These are phyloP conservation scores for Coemansia aciculifera DNA, from an alignment of 192 early-diverging fungal genomes.

Conservation along the genomic window DNA sequence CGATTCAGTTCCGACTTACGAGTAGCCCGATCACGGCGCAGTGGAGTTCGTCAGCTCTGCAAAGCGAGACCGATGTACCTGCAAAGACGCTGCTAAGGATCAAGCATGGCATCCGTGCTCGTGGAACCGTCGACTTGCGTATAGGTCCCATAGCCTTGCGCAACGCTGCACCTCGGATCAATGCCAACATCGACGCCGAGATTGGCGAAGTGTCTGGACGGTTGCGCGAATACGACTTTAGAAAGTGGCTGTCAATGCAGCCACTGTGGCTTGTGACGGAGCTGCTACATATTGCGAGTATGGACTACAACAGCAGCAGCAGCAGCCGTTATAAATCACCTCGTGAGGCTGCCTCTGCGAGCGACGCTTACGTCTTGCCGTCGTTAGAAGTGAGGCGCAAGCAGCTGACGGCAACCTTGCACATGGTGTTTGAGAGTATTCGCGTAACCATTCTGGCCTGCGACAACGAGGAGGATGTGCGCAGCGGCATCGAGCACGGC, in stretches of 20 bases:
- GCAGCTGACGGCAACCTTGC: slow-evolving; percentile 27
- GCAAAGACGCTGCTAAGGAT: slow-evolving; percentile 16
- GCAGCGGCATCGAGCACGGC: slow-evolving; percentile 49
- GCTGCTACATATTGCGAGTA: slow-evolving; percentile 10
- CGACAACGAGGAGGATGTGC: slow-evolving; percentile 53
- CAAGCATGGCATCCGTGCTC: slow-evolving; percentile 34
- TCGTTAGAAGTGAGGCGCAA: slow-evolving; percentile 33
- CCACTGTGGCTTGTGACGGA: slow-evolving; percentile 46
- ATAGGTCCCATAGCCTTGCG: slow-evolving; percentile 5
- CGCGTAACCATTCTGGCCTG: slow-evolving; percentile 40
- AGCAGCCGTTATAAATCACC: background rate
- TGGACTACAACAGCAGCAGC: slow-evolving; percentile 12
- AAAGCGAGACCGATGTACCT: slow-evolving; percentile 6
- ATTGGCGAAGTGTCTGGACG: slow-evolving; percentile 28
- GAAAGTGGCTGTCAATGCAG: slow-evolving; percentile 54
- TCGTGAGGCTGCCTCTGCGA: background rate
- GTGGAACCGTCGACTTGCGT: slow-evolving; percentile 20
- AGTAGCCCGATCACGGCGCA: slow-evolving; percentile 37
- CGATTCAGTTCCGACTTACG: slow-evolving; percentile 29
- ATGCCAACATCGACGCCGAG: slow-evolving; percentile 25
- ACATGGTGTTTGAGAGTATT: slow-evolving; percentile 32
- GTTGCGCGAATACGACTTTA: slow-evolving; percentile 48
- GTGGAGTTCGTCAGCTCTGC: slow-evolving; percentile 17
- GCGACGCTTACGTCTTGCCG: slow-evolving; percentile 6
- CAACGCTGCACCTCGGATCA: slow-evolving; percentile 14